Conservation (phyloP, 208 protist genomes). For the Leishmania turanica region DNA sequence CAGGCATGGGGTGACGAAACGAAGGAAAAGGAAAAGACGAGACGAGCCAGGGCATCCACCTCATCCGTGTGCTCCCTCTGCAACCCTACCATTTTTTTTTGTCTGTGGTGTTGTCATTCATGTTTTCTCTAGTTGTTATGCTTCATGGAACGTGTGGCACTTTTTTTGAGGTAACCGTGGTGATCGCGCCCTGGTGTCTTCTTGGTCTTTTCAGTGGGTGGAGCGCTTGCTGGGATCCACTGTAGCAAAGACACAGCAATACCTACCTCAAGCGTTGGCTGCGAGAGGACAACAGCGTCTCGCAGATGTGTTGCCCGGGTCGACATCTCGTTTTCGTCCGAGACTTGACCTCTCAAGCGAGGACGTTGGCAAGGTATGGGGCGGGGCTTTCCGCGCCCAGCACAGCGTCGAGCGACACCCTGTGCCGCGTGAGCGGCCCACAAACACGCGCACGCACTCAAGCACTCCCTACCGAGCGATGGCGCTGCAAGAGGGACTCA, state of each 20-base stretch:
- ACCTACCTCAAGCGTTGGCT: not conserved
- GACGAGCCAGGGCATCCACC: not conserved
- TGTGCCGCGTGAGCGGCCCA: no score
- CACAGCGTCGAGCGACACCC: not conserved
- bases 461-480: not conserved
- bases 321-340: not conserved
- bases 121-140: not conserved
- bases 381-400: not conserved
- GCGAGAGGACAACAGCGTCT: no score
- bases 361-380: not conserved
- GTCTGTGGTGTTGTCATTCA: not conserved
- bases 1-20: not conserved
- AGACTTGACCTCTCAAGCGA: not conserved
- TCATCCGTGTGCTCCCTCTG: not conserved
- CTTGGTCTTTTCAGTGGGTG: not conserved
- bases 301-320: not conserved
- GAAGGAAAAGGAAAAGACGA: not conserved
- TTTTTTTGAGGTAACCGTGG: not conserved
- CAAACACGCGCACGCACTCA: not conserved
- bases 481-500: not conserved
- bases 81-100: not conserved
- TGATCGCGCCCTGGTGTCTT: not conserved
- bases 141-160: not conserved
- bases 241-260: not conserved
- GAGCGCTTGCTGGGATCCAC: not conserved